phyloP scores from a whole-genome alignment of 2,329 filamentous ascomycete species.

The Ceratocystis eucalypticola region DNA sequence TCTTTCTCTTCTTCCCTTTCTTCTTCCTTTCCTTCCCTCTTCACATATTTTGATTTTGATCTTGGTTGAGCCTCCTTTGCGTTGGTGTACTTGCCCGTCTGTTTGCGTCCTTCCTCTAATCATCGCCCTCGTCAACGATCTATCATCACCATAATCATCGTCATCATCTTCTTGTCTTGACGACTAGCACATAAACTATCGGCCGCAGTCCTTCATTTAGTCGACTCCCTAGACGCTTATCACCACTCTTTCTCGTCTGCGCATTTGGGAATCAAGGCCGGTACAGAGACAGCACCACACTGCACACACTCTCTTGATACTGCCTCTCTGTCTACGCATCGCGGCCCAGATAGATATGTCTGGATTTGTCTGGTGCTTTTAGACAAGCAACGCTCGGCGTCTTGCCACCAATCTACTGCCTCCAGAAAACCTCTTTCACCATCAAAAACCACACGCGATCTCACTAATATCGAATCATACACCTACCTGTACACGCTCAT shows the following conservation, averaged over 20 bases:
- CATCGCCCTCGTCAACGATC: not conserved
- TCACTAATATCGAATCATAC: constrained; percentile 2
- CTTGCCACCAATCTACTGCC: constrained; percentile 5
- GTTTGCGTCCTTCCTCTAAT: not conserved
- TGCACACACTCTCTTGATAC: not conserved
- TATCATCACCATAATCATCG: not conserved
- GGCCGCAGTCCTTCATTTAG: not conserved
- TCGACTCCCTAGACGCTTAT: not conserved
- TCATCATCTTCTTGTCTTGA: not conserved
- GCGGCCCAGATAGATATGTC: not conserved
- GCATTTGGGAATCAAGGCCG: not conserved
- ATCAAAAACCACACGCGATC: not conserved
- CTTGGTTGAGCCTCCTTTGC: not conserved
- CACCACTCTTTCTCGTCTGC: not conserved
- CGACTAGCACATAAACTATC: not conserved
- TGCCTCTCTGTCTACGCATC: not conserved
- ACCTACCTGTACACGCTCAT: not conserved
- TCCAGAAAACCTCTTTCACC: not conserved
- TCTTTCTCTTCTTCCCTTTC: not conserved
- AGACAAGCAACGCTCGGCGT: constrained; percentile 9
- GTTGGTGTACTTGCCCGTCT: not conserved
- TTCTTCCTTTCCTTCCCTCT: not conserved
- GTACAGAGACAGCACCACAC: not conserved
- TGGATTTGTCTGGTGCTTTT: constrained; percentile 3
- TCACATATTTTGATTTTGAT: not conserved